These are phyloP conservation scores for Cornus suecica DNA, from an alignment of 148 eudicot species.

Conservation along the genomic window DNA sequence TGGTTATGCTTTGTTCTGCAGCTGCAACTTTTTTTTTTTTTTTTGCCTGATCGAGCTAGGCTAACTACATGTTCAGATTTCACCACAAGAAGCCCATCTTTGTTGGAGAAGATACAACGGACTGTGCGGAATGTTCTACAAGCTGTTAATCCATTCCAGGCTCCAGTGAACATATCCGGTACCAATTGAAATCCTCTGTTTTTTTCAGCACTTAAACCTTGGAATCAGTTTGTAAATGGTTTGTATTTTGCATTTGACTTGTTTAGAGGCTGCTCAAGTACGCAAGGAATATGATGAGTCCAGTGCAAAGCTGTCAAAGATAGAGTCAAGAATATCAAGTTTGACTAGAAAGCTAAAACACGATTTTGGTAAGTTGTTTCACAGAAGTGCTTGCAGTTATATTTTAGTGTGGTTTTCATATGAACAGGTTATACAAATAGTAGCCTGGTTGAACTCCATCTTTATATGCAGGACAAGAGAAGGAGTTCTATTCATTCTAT, in stretches of 20 bases:
- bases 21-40: background rate
- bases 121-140: slow-evolving; percentile 70
- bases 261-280: slow-evolving; percentile 78
- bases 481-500: slow-evolving; percentile 88
- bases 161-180: slow-evolving; percentile 87
- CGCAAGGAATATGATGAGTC: slow-evolving; percentile 93
- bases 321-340: slow-evolving; percentile 88
- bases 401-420: background rate
- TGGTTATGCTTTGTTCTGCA: background rate
- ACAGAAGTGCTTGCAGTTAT: background rate
- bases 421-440: background rate
- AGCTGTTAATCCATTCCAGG: slow-evolving; percentile 74
- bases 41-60: slow-evolving; percentile 2
- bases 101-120: slow-evolving; percentile 86
- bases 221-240: background rate
- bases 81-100: slow-evolving; percentile 55
- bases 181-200: slow-evolving; percentile 7
- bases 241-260: slow-evolving; percentile 22
- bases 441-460: slow-evolving; percentile 13
- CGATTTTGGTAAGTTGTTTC: slow-evolving; percentile 67
- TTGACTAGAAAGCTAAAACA: slow-evolving; percentile 73
- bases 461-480: slow-evolving; percentile 69
- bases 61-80: slow-evolving; percentile 33
- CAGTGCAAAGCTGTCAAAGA: slow-evolving; percentile 72
- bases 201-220: background rate